These are phyloP conservation scores for Edaphochlamys debaryana DNA, from an alignment of 139 green algal genomes.

Conservation along the genomic window DNA sequence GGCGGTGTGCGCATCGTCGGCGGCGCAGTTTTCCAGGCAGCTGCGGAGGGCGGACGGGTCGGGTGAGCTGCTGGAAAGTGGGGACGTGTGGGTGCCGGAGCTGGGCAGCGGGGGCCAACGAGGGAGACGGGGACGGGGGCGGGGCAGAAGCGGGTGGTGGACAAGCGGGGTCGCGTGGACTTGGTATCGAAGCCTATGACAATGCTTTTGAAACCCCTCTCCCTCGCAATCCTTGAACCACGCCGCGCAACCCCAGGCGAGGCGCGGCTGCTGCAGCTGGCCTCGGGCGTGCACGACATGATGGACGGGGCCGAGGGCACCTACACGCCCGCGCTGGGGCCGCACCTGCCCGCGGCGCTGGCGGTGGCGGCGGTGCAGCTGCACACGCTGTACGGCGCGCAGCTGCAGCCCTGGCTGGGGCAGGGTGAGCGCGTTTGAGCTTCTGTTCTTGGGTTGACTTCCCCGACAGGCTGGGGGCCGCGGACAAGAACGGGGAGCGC, in stretches of 20 bases:
- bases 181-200: too few species aligned
- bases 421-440: not conserved
- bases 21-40: not conserved
- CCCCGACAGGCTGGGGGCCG: too few species aligned
- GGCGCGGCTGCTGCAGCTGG: conserved; percentile 27
- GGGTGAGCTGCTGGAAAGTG: not conserved
- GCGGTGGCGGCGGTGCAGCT: conserved; percentile 16
- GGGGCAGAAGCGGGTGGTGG: too few species aligned
- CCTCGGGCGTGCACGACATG: conserved; percentile 10
- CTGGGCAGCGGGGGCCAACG: too few species aligned
- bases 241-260: too few species aligned
- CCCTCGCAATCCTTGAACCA: too few species aligned
- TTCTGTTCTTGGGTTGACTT: too few species aligned
- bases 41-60: not conserved
- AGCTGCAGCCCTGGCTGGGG: conserved; percentile 34
- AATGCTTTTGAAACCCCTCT: too few species aligned
- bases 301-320: not conserved
- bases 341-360: conserved; percentile 8
- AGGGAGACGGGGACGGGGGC: too few species aligned
- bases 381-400: conserved; percentile 26
- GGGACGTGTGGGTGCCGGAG: not conserved
- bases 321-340: not conserved
- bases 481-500: too few species aligned
- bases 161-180: too few species aligned
- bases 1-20: conserved; percentile 3